Percentiles rank a stretch among this genome's conserved stretches.
These are phyloP conservation scores for Colletotrichum tabaci DNA, from an alignment of 2,329 filamentous ascomycete species.

Conservation along the genomic window DNA sequence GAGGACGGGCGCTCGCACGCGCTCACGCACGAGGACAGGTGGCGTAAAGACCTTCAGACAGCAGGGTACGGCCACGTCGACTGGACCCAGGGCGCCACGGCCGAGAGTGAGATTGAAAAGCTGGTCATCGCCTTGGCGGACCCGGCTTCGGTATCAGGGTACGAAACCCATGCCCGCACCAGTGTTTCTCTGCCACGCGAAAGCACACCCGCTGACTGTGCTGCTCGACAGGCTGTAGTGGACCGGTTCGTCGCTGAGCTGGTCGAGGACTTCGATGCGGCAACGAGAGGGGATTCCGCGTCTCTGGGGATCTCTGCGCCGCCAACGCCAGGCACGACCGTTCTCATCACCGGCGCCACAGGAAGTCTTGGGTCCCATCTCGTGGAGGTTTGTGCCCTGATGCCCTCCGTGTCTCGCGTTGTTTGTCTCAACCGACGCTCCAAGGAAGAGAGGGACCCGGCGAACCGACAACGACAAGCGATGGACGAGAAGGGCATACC, in stretches of 20 bases:
- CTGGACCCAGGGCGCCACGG: conserved; percentile 5
- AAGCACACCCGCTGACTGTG: conserved; percentile 2
- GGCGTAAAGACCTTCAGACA: background rate
- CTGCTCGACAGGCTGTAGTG: conserved; percentile 12
- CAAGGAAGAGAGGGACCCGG: conserved; percentile 1
- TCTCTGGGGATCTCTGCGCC: background rate
- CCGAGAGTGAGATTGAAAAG: conserved; percentile 36
- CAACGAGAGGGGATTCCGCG: background rate
- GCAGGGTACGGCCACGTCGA: background rate
- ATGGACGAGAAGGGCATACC: background rate
- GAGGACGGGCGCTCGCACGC: conserved; percentile 47
- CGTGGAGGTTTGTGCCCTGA: conserved; percentile 48
- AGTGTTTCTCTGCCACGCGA: background rate
- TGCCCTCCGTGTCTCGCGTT: conserved; percentile 48
- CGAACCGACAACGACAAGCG: conserved; percentile 7
- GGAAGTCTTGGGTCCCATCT: conserved; percentile 58
- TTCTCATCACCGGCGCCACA: conserved; percentile 57
- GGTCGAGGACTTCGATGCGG: background rate
- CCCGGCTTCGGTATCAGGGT: conserved; percentile 1
- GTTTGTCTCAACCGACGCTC: conserved; percentile 63
- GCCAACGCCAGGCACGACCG: background rate
- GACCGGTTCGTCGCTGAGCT: background rate
- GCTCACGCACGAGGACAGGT: background rate
- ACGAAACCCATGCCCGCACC: background rate
- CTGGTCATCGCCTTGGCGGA: conserved; percentile 33